Conservation (phyloP, 169 alveolate species). For the Miamiensis avidus region DNA sequence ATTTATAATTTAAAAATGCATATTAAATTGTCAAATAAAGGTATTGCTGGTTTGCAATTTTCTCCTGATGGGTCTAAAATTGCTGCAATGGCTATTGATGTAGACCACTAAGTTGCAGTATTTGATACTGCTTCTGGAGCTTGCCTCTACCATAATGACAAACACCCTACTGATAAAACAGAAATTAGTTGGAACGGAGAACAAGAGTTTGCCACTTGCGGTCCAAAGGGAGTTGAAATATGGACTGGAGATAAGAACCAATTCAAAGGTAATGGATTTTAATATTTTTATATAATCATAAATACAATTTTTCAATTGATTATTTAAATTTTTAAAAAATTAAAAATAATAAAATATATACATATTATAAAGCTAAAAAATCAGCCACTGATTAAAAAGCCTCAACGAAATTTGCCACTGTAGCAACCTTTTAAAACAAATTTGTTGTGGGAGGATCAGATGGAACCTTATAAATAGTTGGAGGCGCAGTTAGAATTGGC, state of each 20-base stretch:
- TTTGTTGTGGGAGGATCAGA: not conserved
- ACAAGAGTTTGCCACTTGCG: not conserved
- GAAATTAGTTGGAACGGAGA: not conserved
- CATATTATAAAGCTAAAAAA: not conserved
- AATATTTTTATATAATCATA: no score
- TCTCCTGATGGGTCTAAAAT: conserved; percentile 67
- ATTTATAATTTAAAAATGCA: conserved; percentile 58
- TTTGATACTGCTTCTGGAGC: conserved; percentile 53
- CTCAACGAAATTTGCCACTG: not conserved
- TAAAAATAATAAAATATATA: no score
- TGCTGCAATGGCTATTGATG: conserved; percentile 77
- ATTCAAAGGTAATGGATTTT: no score
- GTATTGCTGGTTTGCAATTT: conserved; percentile 65
- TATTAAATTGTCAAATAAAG: conserved; percentile 64
- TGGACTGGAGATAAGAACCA: no score
- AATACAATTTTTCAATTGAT: no score
- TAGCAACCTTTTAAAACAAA: not conserved
- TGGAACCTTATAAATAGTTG: not conserved
- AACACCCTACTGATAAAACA: not conserved
- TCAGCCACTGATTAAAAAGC: not conserved
- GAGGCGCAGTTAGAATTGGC: not conserved
- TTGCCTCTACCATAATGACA: not conserved
- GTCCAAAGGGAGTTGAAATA: not conserved
- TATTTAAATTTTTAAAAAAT: no score
- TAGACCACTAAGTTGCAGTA: conserved; percentile 69